A percentile compares a stretch with the other conserved stretches of the same genome.
These are phyloP conservation scores for Blastocystis sp. DNA, from an alignment of 352 stramenopile species.

Conservation along the genomic window DNA sequence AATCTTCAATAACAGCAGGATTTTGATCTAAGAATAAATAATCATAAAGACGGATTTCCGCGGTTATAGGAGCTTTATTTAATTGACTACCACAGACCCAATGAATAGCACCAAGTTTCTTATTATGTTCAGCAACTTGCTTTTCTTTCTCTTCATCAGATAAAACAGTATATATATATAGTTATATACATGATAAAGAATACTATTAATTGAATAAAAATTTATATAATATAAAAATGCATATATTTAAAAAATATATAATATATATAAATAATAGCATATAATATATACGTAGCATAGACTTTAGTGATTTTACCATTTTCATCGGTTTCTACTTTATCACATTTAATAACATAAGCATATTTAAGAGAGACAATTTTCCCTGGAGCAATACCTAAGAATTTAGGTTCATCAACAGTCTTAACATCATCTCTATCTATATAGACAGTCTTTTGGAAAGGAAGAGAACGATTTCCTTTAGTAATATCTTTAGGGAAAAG, in stretches of 20 bases:
- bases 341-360: constrained; percentile 71
- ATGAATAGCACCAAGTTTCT: constrained; percentile 74
- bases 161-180: constrained; percentile 44
- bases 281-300: constrained; percentile 46
- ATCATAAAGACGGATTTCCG: constrained; percentile 82
- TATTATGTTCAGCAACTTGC: constrained; percentile 56
- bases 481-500: constrained; percentile 38
- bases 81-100: constrained; percentile 69
- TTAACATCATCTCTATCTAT: constrained; percentile 37
- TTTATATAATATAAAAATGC: too few species aligned
- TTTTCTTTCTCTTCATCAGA: constrained; percentile 46
- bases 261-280: too few species aligned
- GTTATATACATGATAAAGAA: constrained; percentile 46
- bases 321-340: constrained; percentile 58
- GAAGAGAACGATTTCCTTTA: constrained; percentile 36
- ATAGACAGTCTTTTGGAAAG: constrained; percentile 33
- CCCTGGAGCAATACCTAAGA: constrained; percentile 74
- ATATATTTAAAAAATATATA: too few species aligned
- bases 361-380: constrained; percentile 86
- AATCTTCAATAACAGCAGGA: constrained; percentile 50
- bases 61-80: constrained; percentile 46
- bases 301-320: constrained; percentile 44
- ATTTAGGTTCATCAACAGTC: constrained; percentile 47
- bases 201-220: too few species aligned
- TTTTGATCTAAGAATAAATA: constrained; percentile 78